phyloP scores from a whole-genome alignment of 1,139 yeast species.

The Hemisphaericaspora xylofermentans region DNA sequence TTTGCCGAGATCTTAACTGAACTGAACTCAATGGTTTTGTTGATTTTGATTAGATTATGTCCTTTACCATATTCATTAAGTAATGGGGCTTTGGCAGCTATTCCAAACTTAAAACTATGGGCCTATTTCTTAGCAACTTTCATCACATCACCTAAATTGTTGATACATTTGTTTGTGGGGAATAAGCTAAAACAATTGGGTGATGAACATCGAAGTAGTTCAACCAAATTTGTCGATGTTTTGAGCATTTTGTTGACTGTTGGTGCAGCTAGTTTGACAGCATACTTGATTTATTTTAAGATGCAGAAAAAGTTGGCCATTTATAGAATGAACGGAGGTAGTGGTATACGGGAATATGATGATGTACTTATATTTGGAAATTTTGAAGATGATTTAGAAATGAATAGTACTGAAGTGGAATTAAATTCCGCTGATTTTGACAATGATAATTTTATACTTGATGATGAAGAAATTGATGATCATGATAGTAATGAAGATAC shows the following conservation, averaged over 20 bases:
- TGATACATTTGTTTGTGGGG: conserved; percentile 80
- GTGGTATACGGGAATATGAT: conserved; percentile 17
- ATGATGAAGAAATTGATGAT: conserved; percentile 25
- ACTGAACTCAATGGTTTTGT: conserved; percentile 59
- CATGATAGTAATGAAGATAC: conserved; percentile 1
- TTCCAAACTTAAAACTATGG: conserved; percentile 65
- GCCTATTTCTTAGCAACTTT: conserved; percentile 72
- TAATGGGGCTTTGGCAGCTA: conserved; percentile 87
- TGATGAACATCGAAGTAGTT: conserved; percentile 47
- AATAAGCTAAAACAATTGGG: conserved; percentile 72
- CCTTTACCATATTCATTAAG: conserved; percentile 92
- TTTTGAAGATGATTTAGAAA: conserved; percentile 36
- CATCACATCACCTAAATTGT: conserved; percentile 76
- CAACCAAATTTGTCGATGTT: conserved; percentile 59
- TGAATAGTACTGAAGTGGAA: conserved; percentile 27
- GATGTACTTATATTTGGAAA: conserved; percentile 42
- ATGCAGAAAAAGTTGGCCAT: conserved; percentile 45
- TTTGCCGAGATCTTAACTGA: conserved; percentile 69
- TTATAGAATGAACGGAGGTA: conserved; percentile 16
- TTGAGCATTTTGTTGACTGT: conserved; percentile 62
- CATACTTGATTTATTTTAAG: conserved; percentile 68
- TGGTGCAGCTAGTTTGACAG: conserved; percentile 57
- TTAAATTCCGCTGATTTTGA: conserved; percentile 35
- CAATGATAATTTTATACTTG: conserved; percentile 39
- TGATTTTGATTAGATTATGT: conserved; percentile 75